Evolutionary conservation across 441 rosid species (phyloP), one percentile per base, ranked within the genome.

Genomic region (Biscutella auriculata): DNA sequence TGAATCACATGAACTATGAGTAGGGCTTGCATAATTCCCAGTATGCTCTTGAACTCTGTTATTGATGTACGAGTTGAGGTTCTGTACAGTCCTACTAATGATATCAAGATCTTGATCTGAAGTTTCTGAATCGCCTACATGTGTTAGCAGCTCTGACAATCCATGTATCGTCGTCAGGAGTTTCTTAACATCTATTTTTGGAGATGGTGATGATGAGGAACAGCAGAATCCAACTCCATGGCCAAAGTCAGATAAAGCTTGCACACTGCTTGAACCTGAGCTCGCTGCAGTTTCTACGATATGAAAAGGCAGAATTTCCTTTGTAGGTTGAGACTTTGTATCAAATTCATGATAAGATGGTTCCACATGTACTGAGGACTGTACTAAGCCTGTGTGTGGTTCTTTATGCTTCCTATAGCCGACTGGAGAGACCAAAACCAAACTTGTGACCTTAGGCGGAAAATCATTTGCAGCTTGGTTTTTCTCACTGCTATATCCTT

Each of bases 111-210:
- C 79, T 57, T 67, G 67, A 70, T 62, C 70, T 47, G 65, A 55
- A 73, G 59, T 50, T 60, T 70, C 70, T 68, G 77, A 64, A 68
- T 71, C 65, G 29, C 65, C 69, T 21, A 54, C 56, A 53, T 40
- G 53, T 34, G 64, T 34, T 42, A 82, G 79, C 64, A 77, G 66
- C 74, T 76, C 70, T 21, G 84, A 82, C 60, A 82, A 54, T 39
- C 66, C 67, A 48, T 68, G 74, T 61, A 82, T 68, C 15, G 79
- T 69, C 23, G 69, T 74, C 58, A 79, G 69, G 40, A 74, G 44
- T 54, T 53, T 63, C 36, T 64, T 67, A 42, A 65, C 71, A 67
- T 76, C 78, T 42, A 76, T 37, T 32, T 64, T 64, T 45, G 78
- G 73, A 67, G 67, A 45, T 27, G 58, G 41, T 30, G 63, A 65